phyloP scores from a whole-genome alignment of 768 basidiomycete genomes.

The Omphalotus guepiniiformis region DNA sequence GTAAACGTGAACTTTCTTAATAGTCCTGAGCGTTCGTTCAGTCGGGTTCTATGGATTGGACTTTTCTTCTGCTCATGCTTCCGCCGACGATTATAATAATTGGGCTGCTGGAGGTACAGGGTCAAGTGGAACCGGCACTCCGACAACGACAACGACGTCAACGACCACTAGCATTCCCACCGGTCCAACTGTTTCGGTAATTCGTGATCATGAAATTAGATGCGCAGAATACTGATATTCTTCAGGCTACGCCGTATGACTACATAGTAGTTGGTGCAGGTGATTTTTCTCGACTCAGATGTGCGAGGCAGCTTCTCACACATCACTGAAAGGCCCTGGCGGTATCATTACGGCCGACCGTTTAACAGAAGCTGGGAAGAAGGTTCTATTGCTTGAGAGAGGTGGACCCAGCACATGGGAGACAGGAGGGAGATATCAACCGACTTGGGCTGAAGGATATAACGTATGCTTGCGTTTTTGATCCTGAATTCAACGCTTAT shows the following conservation, averaged over 20 bases:
- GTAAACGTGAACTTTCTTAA: neutral
- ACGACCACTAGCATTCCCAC: constrained; percentile 30
- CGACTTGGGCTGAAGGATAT: constrained; percentile 43
- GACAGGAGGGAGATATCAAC: constrained; percentile 55
- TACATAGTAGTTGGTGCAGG: constrained; percentile 37
- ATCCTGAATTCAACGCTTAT: neutral
- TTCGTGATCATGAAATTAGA: constrained; percentile 9
- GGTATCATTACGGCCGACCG: constrained; percentile 58
- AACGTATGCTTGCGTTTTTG: constrained; percentile 28
- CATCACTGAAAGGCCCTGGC: constrained; percentile 42
- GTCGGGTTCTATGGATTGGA: constrained; percentile 59
- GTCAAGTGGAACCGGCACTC: constrained; percentile 8
- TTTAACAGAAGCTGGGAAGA: constrained; percentile 57
- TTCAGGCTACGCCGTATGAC: constrained; percentile 21
- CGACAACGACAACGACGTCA: constrained; percentile 14
- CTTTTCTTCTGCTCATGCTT: constrained; percentile 43
- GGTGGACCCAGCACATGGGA: constrained; percentile 58
- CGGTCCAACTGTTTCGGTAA: constrained; percentile 26
- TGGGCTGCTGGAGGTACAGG: constrained; percentile 49
- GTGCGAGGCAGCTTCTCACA: neutral
- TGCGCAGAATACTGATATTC: constrained; percentile 34
- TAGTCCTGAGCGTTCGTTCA: constrained; percentile 17
- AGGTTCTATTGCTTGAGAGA: constrained; percentile 58
- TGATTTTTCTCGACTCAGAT: neutral
- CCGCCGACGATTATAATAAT: constrained; percentile 39